Conservation (phyloP, 2,329 filamentous ascomycete genomes). For the Sclerotinia minor region DNA sequence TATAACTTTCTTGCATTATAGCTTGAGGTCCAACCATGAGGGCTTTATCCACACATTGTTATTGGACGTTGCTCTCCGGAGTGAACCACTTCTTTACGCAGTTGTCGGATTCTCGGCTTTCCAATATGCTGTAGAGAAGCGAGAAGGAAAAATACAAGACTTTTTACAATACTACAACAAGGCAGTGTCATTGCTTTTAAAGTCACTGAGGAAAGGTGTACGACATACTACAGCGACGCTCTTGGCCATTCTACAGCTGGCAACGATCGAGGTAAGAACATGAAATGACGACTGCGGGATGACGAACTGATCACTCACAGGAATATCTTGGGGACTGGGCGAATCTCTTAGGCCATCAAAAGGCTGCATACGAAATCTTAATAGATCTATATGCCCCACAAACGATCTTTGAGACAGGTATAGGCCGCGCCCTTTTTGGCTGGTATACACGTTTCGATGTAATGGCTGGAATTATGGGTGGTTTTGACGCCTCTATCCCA, state of each 20-base stretch:
- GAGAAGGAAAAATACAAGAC: constrained; percentile 71
- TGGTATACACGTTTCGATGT: constrained; percentile 93
- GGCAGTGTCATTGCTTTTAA: constrained; percentile 75
- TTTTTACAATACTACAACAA: constrained; percentile 91
- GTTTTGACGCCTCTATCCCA: constrained; percentile 70
- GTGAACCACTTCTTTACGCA: constrained; percentile 82
- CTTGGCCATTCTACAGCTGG: constrained; percentile 85
- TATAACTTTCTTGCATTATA: constrained; percentile 81
- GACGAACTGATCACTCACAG: constrained; percentile 48
- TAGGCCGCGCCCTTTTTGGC: constrained; percentile 71
- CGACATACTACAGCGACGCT: constrained; percentile 73
- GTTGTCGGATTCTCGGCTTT: constrained; percentile 88
- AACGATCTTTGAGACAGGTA: constrained; percentile 68
- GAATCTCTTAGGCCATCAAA: constrained; percentile 88
- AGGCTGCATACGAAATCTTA: constrained; percentile 80
- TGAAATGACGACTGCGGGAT: constrained; percentile 12
- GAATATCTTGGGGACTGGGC: constrained; percentile 96
- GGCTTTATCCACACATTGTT: constrained; percentile 74
- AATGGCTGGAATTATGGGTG: constrained; percentile 79
- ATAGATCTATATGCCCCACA: constrained; percentile 75
- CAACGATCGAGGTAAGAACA: constrained; percentile 79
- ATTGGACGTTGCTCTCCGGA: constrained; percentile 69
- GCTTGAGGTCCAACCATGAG: constrained; percentile 67
- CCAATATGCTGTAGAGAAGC: constrained; percentile 70
- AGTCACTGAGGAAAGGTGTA: constrained; percentile 68